These are phyloP conservation scores for Sporothrix protearum DNA, from an alignment of 2,329 filamentous ascomycete genomes.

Conservation along the genomic window DNA sequence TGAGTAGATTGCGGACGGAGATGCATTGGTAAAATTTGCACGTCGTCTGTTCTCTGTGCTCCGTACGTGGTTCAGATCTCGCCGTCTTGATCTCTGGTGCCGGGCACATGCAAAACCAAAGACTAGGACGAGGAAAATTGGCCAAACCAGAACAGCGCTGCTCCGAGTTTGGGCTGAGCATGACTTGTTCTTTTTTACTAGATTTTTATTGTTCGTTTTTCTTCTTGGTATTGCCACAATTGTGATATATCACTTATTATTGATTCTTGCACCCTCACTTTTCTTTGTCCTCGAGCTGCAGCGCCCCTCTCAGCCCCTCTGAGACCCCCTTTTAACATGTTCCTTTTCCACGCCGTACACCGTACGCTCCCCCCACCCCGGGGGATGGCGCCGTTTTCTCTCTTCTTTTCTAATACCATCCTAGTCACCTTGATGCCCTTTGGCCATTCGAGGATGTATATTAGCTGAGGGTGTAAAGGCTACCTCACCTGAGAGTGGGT, in stretches of 20 bases:
- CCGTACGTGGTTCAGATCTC: conserved; percentile 6
- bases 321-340: background rate
- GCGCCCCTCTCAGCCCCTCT: background rate
- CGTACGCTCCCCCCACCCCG: background rate
- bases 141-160: background rate
- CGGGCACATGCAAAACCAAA: background rate
- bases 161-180: background rate
- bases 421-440: background rate
- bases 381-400: background rate
- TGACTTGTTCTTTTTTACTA: background rate
- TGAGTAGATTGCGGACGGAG: background rate
- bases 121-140: background rate
- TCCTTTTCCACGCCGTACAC: background rate
- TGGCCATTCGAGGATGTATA: too few relatives aligned
- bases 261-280: background rate
- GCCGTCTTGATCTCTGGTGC: background rate
- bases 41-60: background rate
- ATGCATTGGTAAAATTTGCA: background rate
- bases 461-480: too few relatives aligned
- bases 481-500: too few relatives aligned
- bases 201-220: background rate
- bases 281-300: background rate
- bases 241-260: conserved; percentile 10
- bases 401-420: background rate
- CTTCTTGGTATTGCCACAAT: background rate